Evolutionary conservation across 805 yeast genomes (phyloP), one percentile per base, ranked within the genome.

Genomic region (Priceomyces castillae): DNA sequence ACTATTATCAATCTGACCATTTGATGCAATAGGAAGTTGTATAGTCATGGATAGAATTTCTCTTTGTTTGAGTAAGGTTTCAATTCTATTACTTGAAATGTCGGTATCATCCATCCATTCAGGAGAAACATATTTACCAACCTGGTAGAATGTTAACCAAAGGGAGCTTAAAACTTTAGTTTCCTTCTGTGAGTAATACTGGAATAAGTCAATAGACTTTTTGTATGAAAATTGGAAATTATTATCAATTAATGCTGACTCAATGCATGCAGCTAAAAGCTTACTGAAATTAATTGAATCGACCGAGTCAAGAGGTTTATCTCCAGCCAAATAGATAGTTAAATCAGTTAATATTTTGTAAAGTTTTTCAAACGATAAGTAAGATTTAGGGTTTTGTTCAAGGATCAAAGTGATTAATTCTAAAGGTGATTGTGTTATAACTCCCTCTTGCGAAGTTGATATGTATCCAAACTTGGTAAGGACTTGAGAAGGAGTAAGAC

Each of bases 131-230:
- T 51, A 68, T 60, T 85, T 84, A 2, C 86, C 86, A 2, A 84
- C 81, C 52, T 87, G 95, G 53, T 82, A 84, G 47, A 84, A 79
- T 0, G 86, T 79, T 19, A 81, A 71, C 96, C 96, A 89, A 38
- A 70, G 63, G 14, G 65, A 65, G 30, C 59, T 56, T 33, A 68
- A 41, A 15, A 47, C 43, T 2, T 46, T 49, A 10, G 44, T 37
- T 3, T 47, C 43, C 4, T 42, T 45, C 14, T 44, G 46, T 4
- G 41, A 40, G 33, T 46, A 55, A 37, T 54, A 45, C 1, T 68
- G 64, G 7, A 78, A 53, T 31, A 78, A 57, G 16, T 61, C 67
- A n/a, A 52, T 51, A 1, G 77, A 57, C 35, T 69, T 64, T 3
- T 63, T 61, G 48, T 70, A 73, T 0, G 95, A 90, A 49, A 69